Evolutionary conservation across 2,329 filamentous ascomycete genomes (phyloP), one percentile per base, ranked within the genome.

Genomic region (Chalara sp.): DNA sequence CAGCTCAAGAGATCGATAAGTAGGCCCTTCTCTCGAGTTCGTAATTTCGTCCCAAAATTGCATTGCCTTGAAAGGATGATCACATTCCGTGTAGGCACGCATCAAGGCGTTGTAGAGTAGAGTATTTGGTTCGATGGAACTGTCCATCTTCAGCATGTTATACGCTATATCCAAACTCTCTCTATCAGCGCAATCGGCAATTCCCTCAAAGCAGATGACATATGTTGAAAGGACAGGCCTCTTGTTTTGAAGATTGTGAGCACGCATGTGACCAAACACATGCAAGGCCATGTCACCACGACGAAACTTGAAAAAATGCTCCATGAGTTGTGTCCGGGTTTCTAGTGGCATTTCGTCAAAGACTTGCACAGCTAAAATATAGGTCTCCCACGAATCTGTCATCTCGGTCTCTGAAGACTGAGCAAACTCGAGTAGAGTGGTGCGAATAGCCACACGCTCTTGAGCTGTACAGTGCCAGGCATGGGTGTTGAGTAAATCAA

Each of bases 121-220:
- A 0, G 92, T 97, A 59, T 79, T 83, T 5, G 85, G 77, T 59
- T 91, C 83, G 37, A 97, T 77, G 41, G 81, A 79, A n/a, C 84
- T 78, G 66, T 99, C 93, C 67, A 96, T 84, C 70, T 96, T 97
- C 58, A 96, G 76, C 81, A 96, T 92, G 65, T 96, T 96, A 71
- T 96, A 87, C 2, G 95, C 80, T 55, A 86, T 80, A 52, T 83
- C 80, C 21, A 96, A 71, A 41, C 82, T 83, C 50, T 87, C 82
- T 1, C 70, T 63, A 59, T 87, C 82, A 6, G 75, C 69, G 41
- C 70, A 68, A n/a, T 68, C 67, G 4, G 84, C 84, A 29, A 96
- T 79, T 2, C 89, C 88, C 53, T 87, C 80, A 51, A 97, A 85
- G 55, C 84, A 91, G 33, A 76, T 71, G 4, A 88, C 78, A 64